A percentile compares a stretch with the other conserved stretches of the same genome.
Evolutionary conservation across 768 basidiomycete genomes (phyloP).

Genomic region (Mycena venus): DNA sequence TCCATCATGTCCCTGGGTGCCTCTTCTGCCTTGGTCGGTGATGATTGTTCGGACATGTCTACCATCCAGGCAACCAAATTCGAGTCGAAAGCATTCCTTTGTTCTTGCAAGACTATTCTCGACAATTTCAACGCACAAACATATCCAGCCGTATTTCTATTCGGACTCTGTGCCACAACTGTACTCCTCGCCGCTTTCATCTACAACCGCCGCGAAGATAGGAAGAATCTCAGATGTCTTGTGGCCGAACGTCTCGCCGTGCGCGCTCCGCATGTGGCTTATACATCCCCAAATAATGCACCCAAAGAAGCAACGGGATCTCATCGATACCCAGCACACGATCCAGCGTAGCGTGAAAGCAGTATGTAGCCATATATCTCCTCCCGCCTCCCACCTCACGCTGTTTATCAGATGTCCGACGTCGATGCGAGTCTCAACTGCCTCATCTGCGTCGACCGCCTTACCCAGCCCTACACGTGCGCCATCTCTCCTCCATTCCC

Average conservation of each 20-base stretch:
- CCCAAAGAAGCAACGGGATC: background rate
- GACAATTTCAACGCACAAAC: background rate
- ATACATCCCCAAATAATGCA: background rate
- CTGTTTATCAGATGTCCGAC: too few relatives aligned
- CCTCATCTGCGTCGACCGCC: too few relatives aligned
- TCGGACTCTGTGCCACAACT: background rate
- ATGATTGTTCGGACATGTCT: too few relatives aligned
- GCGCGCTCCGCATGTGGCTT: background rate
- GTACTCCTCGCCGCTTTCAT: background rate
- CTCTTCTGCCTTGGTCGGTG: background rate
- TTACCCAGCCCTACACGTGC: slow-evolving; percentile 23
- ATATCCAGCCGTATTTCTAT: background rate
- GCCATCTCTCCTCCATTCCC: background rate
- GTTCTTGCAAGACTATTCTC: background rate
- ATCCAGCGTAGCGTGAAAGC: background rate
- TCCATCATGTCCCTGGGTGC: background rate
- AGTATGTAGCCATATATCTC: background rate
- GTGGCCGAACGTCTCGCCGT: slow-evolving; percentile 4
- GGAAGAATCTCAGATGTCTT: background rate
- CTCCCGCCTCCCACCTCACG: background rate
- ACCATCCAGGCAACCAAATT: too few relatives aligned
- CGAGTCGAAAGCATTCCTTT: background rate
- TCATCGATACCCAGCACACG: background rate
- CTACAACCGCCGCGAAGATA: background rate
- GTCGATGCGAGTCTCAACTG: too few relatives aligned